A percentile compares a stretch with the other conserved stretches of the same genome.
phyloP scores from a whole-genome alignment of 1,284 basidiomycete genomes.

The Xanthoconium separans region DNA sequence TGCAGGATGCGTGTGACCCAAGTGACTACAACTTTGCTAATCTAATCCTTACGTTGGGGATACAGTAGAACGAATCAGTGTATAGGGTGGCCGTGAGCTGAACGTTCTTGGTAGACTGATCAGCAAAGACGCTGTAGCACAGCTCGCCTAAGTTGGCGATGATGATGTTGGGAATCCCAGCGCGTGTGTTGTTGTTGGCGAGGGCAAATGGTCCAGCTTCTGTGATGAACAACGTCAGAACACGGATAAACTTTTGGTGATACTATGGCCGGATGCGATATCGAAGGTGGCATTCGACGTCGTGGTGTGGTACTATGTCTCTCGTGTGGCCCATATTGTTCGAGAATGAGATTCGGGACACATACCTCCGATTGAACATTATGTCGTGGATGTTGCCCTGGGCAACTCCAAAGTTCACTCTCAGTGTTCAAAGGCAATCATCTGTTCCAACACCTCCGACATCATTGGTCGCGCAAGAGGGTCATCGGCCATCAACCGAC shows the following conservation, averaged over 20 bases:
- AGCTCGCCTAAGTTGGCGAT: conserved; percentile 74
- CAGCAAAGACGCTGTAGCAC: conserved; percentile 70
- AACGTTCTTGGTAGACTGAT: conserved; percentile 77
- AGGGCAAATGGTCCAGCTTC: conserved; percentile 59
- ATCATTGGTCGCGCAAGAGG: background rate
- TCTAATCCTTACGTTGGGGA: conserved; percentile 49
- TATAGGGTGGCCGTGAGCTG: conserved; percentile 73
- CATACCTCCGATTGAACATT: conserved; percentile 67
- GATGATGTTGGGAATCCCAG: conserved; percentile 61
- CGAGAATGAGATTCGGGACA: background rate
- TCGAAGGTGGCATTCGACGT: conserved; percentile 50
- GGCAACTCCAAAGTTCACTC: conserved; percentile 44
- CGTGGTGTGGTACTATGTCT: conserved; percentile 56
- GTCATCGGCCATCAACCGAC: background rate
- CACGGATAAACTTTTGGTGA: conserved; percentile 62
- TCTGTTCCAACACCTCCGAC: background rate
- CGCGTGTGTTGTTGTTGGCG: conserved; percentile 58
- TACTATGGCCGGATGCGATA: conserved; percentile 48
- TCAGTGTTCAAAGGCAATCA: too few species aligned
- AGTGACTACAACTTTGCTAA: too few species aligned
- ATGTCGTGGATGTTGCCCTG: conserved; percentile 46
- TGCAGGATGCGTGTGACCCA: too few species aligned
- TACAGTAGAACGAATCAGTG: conserved; percentile 57
- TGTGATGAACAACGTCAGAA: too few species aligned
- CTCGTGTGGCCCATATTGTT: background rate